phyloP scores from a whole-genome alignment of 345 rosid genomes.

The Ceriops zippeliana region DNA sequence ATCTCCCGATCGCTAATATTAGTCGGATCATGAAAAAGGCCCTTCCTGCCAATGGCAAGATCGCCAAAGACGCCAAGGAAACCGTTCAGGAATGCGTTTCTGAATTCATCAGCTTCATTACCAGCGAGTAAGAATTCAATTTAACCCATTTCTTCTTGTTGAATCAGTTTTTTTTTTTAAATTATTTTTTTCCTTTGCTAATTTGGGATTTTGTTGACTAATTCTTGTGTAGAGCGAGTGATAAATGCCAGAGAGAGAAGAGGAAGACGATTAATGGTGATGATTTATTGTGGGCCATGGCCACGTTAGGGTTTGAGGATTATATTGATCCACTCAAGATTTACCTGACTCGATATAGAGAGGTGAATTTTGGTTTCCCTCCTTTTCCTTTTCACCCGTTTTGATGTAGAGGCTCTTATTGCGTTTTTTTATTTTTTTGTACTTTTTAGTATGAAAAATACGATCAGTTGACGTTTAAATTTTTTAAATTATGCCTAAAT shows the following conservation, averaged over 20 bases:
- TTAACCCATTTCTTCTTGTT: too few species aligned
- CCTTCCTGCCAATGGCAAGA: conserved; percentile 88
- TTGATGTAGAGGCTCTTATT: neutral
- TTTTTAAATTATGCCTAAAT: neutral
- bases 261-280: conserved; percentile 96
- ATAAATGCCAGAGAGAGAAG: conserved; percentile 97
- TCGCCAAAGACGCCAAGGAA: conserved; percentile 95
- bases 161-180: neutral
- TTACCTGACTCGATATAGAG: conserved; percentile 77
- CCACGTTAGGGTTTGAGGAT: conserved; percentile 95
- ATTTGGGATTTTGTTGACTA: neutral
- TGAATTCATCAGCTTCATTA: conserved; percentile 93
- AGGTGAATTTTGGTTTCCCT: conserved; percentile 35
- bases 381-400: neutral
- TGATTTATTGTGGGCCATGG: conserved; percentile 96
- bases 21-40: conserved; percentile 93
- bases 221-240: conserved; percentile 66
- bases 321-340: conserved; percentile 86
- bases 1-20: conserved; percentile 88
- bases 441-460: neutral
- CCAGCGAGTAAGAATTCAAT: conserved; percentile 65
- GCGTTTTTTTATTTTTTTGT: neutral
- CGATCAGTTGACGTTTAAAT: neutral
- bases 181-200: neutral
- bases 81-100: conserved; percentile 95